Percentiles rank a stretch among this genome's conserved stretches.
These are phyloP conservation scores for Xylariales sp. DNA, from an alignment of 2,329 filamentous ascomycete genomes.

Conservation along the genomic window DNA sequence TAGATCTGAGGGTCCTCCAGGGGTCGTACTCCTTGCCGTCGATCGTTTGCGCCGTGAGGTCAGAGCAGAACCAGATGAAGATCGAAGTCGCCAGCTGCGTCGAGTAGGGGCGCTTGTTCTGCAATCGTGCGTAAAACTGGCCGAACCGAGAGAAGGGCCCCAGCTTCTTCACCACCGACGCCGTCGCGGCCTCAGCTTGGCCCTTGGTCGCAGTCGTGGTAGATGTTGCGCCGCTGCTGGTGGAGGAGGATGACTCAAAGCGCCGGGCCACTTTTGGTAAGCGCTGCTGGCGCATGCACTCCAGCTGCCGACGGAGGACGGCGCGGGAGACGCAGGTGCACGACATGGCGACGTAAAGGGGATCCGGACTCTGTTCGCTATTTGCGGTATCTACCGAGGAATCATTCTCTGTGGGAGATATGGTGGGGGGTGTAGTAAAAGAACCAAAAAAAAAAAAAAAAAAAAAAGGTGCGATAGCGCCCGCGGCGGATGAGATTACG, in stretches of 20 bases:
- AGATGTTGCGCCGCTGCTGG: constrained; percentile 5
- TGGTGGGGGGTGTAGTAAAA: no score
- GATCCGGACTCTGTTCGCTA: no score
- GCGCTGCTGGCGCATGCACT: constrained; percentile 5
- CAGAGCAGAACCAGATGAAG: constrained; percentile 74
- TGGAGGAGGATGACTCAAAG: constrained; percentile 14
- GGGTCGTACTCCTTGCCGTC: constrained; percentile 61
- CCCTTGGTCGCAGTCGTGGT: constrained; percentile 34
- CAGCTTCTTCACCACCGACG: constrained; percentile 52
- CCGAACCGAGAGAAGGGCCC: constrained; percentile 51
- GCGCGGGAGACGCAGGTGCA: no score
- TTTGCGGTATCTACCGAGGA: no score
- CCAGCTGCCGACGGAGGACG: not conserved
- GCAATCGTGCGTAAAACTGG: constrained; percentile 63
- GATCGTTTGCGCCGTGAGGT: constrained; percentile 73
- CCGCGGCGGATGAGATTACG: no score
- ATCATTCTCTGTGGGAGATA: no score
- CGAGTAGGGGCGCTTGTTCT: constrained; percentile 67
- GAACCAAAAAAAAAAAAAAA: no score
- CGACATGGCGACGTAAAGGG: no score
- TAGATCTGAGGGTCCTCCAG: constrained; percentile 62
- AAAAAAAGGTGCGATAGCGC: no score
- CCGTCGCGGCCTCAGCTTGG: constrained; percentile 34
- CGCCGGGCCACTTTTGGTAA: constrained; percentile 13
- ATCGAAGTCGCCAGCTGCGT: constrained; percentile 75